Base-by-base conservation (phyloP, 2,329 filamentous ascomycete species). In the Trematosphaeria pertusa region DNA sequence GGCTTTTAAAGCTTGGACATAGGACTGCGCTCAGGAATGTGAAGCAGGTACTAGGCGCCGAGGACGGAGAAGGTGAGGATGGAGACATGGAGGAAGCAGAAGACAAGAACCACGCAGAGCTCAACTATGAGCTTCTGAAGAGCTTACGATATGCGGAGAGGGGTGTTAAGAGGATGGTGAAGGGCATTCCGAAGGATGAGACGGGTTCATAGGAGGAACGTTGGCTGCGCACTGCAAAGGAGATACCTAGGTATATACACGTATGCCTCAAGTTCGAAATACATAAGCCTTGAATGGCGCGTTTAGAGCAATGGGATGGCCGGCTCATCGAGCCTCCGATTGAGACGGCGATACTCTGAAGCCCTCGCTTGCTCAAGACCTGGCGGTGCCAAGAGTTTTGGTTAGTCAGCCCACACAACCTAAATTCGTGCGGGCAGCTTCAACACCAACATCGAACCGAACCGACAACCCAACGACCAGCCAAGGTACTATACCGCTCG, bases 381-480 rank as follows among this genome's bases (percentile, higher is more conserved):
- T n/a, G n/a, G n/a, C n/a, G n/a, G 7, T 37, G 55, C 55, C 52
- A 58, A 54, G 55, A 47, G 35, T 47, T 50, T 37, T 33, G 22
- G 47, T 62, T 57, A 64, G 57, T 61, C 52, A 65, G 55, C 62
- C 46, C 44, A 54, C 59, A 61, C 60, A 61, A 54, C 58, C 44
- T 51, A 55, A 65, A 59, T 63, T 64, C 59, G 61, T 46, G 49
- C 46, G 18, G 56, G 40, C 50, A 37, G 33, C 33, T 44, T 37
- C 48, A 55, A 55, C 59, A 46, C 39, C 42, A 47, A 48, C 38
- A 50, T 50, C 56, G 42, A 59, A 60, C 54, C 59, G 56, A 49
- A 59, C 53, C 62, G 59, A 65, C 64, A 54, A 66, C 61, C 59
- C 61, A 64, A 68, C 67, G 51, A 68, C 57, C 65, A 69, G 67